Evolutionary conservation across 208 protist species (phyloP).

Genomic region (Wallacemonas sp.): DNA sequence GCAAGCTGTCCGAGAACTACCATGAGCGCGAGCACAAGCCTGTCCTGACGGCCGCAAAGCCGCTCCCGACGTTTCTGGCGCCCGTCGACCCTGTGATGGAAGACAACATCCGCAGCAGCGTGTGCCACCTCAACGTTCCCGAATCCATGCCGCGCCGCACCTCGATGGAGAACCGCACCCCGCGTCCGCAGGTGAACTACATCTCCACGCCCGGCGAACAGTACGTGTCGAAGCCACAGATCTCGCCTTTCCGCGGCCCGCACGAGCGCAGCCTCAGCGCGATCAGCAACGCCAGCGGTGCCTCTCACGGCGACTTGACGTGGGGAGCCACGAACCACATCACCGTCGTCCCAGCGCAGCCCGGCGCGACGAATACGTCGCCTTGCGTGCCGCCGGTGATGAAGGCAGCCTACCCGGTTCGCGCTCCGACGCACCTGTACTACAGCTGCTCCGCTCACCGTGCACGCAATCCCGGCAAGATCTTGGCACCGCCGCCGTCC

Average conservation of each 20-base stretch:
- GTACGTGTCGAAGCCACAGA: too few species aligned
- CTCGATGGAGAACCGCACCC: conserved; percentile 10
- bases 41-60: background rate
- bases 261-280: conserved; percentile 15
- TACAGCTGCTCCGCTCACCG: conserved; percentile 6
- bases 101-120: background rate
- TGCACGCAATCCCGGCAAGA: background rate
- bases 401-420: background rate
- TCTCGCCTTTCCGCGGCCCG: background rate
- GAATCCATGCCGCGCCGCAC: background rate
- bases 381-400: background rate
- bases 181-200: background rate
- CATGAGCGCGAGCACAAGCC: background rate
- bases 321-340: background rate
- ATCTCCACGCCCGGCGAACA: too few species aligned
- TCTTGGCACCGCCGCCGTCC: conserved; percentile 1
- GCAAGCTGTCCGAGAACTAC: conserved; percentile 31
- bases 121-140: background rate
- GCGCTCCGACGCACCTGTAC: conserved; percentile 5
- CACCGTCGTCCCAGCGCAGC: background rate
- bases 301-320: conserved; percentile 8
- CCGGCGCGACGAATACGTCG: background rate
- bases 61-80: background rate
- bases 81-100: background rate
- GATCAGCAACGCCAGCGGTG: conserved; percentile 8